These are phyloP conservation scores for Mycena galopus DNA, from an alignment of 768 basidiomycete genomes.

Conservation along the genomic window DNA sequence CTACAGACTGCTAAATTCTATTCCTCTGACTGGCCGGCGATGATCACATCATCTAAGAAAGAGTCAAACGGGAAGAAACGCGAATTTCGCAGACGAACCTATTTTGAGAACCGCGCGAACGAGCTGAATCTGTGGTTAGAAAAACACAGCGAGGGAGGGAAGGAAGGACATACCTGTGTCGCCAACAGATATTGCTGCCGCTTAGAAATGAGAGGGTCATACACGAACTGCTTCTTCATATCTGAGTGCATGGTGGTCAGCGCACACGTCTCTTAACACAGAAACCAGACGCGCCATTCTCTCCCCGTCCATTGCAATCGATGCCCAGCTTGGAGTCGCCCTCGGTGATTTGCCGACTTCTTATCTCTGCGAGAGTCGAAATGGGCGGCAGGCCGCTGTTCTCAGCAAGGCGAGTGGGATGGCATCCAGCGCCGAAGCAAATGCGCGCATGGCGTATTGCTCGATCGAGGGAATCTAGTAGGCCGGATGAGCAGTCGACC, in stretches of 20 bases:
- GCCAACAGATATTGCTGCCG: constrained; percentile 96
- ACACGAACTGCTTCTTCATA: constrained; percentile 98
- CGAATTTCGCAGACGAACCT: constrained; percentile 60
- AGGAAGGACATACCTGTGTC: constrained; percentile 78
- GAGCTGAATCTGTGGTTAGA: constrained; percentile 58
- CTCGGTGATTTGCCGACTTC: constrained; percentile 92
- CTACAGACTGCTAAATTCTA: constrained; percentile 48
- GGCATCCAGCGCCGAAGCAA: constrained; percentile 94
- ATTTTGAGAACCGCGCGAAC: constrained; percentile 92
- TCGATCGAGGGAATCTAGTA: constrained; percentile 93
- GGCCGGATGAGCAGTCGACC: constrained; percentile 1
- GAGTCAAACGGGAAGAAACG: neutral
- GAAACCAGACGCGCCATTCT: constrained; percentile 76
- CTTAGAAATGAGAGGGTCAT: constrained; percentile 97
- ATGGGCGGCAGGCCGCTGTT: constrained; percentile 98
- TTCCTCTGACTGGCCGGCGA: constrained; percentile 77
- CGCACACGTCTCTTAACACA: neutral
- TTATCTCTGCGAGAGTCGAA: constrained; percentile 95
- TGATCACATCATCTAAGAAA: constrained; percentile 80
- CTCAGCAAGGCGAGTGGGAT: constrained; percentile 97
- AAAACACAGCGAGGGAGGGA: constrained; percentile 8
- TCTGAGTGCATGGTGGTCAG: constrained; percentile 62
- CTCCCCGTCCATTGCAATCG: constrained; percentile 88
- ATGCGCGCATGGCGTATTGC: constrained; percentile 99
- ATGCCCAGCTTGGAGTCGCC: constrained; percentile 90